Evolutionary conservation across 768 basidiomycete species (phyloP), one percentile per base, ranked within the genome.

Genomic region (Rhizopogon vinicolor): DNA sequence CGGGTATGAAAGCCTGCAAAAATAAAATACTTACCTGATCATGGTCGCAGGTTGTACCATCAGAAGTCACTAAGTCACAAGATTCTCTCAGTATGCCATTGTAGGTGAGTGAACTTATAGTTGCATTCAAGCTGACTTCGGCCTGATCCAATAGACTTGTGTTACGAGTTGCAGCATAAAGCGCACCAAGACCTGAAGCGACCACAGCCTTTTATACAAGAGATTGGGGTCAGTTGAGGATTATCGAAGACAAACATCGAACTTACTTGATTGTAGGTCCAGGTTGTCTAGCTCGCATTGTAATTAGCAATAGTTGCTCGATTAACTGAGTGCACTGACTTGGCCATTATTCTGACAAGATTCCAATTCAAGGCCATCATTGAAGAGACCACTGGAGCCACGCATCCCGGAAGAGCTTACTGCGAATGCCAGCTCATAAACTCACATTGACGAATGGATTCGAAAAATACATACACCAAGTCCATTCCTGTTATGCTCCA

Each of bases 261-360:
- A 54, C 59, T 40, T 56, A 78, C 81, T 62, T 83, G 82, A 58
- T 84, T 83, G 61, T 84, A 84, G 0, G 78, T 81, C 82, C 82
- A 83, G 2, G 81, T 75, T 4, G 80, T 82, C 77, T 81, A 56
- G 16, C 14, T 37, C 19, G 19, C 22, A 8, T 5, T 49, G 19
- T 10, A 19, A 3, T 49, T n/a, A 37, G 42, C 29, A 33, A 43
- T 28, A 35, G 14, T n/a, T 25, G 45, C 25, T 42, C 37, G 44
- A 42, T 1, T 16, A 53, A 12, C 33, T 51, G 51, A 12, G 29
- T 9, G 6, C 31, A 54, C 60, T 22, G 28, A 63, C 68, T 60
- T 44, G 37, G 8, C 60, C 58, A 40, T 69, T 71, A 59, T 71
- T 71, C 52, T 61, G 16, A 54, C 66, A 69, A 6, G 68, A 69